phyloP scores from a whole-genome alignment of 805 yeast genomes.

The Yarrowia deformans region DNA sequence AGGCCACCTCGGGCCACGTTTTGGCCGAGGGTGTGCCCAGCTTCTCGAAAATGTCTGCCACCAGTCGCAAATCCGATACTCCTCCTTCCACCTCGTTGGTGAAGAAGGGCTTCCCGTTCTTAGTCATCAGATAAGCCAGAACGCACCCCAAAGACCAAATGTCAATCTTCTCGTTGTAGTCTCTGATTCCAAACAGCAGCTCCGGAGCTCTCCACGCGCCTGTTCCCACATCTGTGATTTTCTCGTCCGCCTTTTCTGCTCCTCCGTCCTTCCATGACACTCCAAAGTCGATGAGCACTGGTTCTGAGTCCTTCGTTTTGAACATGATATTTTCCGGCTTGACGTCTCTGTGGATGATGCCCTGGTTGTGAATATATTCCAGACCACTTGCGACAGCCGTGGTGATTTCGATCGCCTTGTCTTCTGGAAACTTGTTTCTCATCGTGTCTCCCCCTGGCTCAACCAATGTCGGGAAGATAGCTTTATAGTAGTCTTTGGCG shows the following conservation, averaged over 20 bases:
- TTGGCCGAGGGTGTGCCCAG: conserved; percentile 67
- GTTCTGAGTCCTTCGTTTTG: conserved; percentile 49
- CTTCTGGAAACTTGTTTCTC: conserved; percentile 53
- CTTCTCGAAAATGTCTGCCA: conserved; percentile 59
- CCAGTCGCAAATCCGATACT: conserved; percentile 64
- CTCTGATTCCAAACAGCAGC: conserved; percentile 63
- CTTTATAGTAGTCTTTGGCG: conserved; percentile 50
- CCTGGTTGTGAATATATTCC: conserved; percentile 64
- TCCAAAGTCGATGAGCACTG: conserved; percentile 69
- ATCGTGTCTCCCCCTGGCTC: conserved; percentile 43
- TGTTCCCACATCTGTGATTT: conserved; percentile 64
- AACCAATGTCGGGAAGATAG: conserved; percentile 48
- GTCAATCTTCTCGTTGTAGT: conserved; percentile 66
- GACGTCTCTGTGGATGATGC: conserved; percentile 70
- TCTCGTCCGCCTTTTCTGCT: conserved; percentile 52
- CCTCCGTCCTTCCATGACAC: conserved; percentile 58
- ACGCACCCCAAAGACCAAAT: conserved; percentile 77
- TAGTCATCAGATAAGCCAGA: conserved; percentile 59
- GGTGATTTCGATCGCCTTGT: conserved; percentile 45
- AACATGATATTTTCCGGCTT: conserved; percentile 74
- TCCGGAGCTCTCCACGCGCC: conserved; percentile 79
- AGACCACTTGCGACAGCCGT: conserved; percentile 62
- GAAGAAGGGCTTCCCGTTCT: conserved; percentile 53
- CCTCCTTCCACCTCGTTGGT: conserved; percentile 48
- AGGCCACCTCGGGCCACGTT: conserved; percentile 44